Evolutionary conservation across 257 asterid species (phyloP).

Genomic region (Craterostigma plantagineum): DNA sequence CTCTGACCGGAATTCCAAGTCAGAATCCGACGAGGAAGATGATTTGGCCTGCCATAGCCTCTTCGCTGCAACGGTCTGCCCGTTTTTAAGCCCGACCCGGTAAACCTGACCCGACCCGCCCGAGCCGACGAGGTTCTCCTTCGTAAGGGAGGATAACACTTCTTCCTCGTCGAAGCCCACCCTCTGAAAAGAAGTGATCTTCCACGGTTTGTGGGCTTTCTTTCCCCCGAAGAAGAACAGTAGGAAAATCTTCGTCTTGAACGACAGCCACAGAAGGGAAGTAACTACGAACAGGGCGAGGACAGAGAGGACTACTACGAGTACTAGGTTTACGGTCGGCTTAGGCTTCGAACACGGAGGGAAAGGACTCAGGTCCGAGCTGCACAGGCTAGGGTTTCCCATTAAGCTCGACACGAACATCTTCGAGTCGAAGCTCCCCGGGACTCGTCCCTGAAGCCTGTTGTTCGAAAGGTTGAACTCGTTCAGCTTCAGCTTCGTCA

Average conservation of each 20-base stretch:
- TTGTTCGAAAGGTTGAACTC: slow-evolving; percentile 53
- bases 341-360: slow-evolving; percentile 38
- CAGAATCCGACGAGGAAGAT: slow-evolving; percentile 26
- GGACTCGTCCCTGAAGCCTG: slow-evolving; percentile 60
- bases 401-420: slow-evolving; percentile 24
- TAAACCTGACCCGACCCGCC: slow-evolving; percentile 79
- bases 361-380: slow-evolving; percentile 33
- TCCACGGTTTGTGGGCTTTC: slow-evolving; percentile 26
- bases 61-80: slow-evolving; percentile 61
- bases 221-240: slow-evolving; percentile 13
- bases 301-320: slow-evolving; percentile 32
- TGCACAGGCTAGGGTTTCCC: slow-evolving; percentile 62
- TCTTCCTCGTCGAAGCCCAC: slow-evolving; percentile 38
- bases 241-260: slow-evolving; percentile 31
- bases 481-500: slow-evolving; percentile 40
- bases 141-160: slow-evolving; percentile 27
- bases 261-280: slow-evolving; percentile 33
- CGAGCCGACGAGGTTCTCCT: slow-evolving; percentile 47
- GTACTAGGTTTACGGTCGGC: slow-evolving; percentile 14
- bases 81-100: slow-evolving; percentile 38
- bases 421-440: slow-evolving; percentile 27
- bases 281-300: slow-evolving; percentile 28
- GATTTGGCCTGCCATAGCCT: slow-evolving; percentile 49
- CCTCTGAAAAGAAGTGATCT: slow-evolving; percentile 44
- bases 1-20: slow-evolving; percentile 25